Evolutionary conservation across 2,329 filamentous ascomycete genomes (phyloP).

Genomic region (Akanthomyces muscarius): DNA sequence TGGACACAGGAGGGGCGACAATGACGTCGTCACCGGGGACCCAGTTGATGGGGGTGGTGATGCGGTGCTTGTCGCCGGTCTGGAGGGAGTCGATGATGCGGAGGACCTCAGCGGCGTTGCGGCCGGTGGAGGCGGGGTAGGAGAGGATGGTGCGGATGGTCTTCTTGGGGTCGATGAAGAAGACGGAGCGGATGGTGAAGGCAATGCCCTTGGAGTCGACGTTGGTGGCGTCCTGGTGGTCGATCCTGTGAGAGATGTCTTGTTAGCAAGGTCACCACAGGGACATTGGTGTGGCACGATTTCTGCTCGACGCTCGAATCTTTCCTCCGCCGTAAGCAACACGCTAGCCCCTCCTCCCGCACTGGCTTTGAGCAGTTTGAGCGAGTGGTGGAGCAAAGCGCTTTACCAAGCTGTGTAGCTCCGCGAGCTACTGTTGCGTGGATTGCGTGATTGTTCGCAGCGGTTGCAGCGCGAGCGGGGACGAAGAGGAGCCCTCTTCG

Average conservation of each 20-base stretch:
- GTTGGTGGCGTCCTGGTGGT: slow-evolving; percentile 77
- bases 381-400: background rate
- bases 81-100: slow-evolving; percentile 76
- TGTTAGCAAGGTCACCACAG: background rate
- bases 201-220: slow-evolving; percentile 78
- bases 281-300: too few species aligned
- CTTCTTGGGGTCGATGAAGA: slow-evolving; percentile 91
- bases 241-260: slow-evolving; percentile 49
- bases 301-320: background rate
- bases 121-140: slow-evolving; percentile 87
- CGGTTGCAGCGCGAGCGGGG: background rate
- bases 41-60: slow-evolving; percentile 92
- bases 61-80: slow-evolving; percentile 80
- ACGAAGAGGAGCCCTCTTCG: background rate
- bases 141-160: slow-evolving; percentile 88
- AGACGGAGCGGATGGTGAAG: slow-evolving; percentile 92
- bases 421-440: background rate
- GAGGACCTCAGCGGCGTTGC: slow-evolving; percentile 75
- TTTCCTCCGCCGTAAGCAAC: background rate
- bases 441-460: slow-evolving; percentile 2
- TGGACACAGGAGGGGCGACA: slow-evolving; percentile 76
- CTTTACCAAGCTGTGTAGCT: background rate
- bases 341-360: background rate
- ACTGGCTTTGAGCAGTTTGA: background rate
- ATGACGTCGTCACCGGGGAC: slow-evolving; percentile 85